These are phyloP conservation scores for Pleurozium schreberi DNA, from an alignment of 225 moss, liverwort and hornwort genomes.

Conservation along the genomic window DNA sequence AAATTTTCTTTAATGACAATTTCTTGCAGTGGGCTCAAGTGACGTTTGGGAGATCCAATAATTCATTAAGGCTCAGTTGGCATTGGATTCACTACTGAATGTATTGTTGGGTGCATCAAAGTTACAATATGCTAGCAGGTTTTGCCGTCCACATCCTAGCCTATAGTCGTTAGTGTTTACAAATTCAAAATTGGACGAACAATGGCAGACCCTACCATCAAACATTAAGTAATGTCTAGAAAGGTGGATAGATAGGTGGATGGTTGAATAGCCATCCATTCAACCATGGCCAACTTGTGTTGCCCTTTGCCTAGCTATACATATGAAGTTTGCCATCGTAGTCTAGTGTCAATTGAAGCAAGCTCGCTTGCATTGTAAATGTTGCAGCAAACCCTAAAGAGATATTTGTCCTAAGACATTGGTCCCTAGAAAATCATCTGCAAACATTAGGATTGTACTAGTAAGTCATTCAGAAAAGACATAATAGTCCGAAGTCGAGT, in stretches of 20 bases:
- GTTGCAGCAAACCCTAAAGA: too few species aligned
- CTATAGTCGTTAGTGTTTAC: not conserved
- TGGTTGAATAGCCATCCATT: not conserved
- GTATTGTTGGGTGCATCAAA: not conserved
- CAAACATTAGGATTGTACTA: not conserved
- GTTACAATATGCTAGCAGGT: not conserved
- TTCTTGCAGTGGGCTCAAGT: not conserved
- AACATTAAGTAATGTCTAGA: not conserved
- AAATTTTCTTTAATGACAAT: too few species aligned
- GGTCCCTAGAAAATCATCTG: not conserved
- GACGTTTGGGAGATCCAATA: rapidly evolving
- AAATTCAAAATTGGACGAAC: not conserved
- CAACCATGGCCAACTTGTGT: rapidly evolving
- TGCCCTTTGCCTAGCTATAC: not conserved
- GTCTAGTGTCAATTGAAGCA: not conserved
- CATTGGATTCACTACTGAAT: not conserved
- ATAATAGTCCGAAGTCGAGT: rapidly evolving
- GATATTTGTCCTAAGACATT: not conserved
- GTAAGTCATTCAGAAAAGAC: rapidly evolving
- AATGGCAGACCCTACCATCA: rapidly evolving
- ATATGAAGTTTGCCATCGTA: not conserved
- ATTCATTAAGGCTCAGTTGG: rapidly evolving
- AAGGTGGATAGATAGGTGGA: too few species aligned
- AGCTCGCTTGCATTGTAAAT: not conserved
- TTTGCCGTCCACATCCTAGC: not conserved